Conservation (phyloP, 176 grass and related monocot genomes). For the Carex kokanica region DNA sequence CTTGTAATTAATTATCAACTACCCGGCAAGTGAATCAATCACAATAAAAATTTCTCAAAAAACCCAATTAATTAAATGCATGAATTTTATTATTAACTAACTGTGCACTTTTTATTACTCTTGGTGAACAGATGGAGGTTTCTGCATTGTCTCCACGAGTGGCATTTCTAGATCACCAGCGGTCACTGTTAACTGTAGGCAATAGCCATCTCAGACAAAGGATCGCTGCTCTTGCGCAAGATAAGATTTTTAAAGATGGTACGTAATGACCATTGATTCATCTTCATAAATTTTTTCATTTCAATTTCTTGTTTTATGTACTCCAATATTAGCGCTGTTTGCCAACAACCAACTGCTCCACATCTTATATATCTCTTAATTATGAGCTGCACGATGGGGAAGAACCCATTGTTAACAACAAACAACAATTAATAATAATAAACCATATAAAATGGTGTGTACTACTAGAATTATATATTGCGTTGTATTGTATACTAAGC, state of each 20-base stretch:
- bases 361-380: neutral
- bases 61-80: neutral
- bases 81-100: neutral
- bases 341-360: neutral
- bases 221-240: constrained; percentile 84
- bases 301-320: neutral
- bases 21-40: neutral
- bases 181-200: constrained; percentile 76
- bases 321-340: neutral
- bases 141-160: constrained; percentile 83
- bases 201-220: constrained; percentile 98
- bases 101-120: neutral
- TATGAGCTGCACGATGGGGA: neutral
- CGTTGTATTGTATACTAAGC: neutral
- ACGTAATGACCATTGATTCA: neutral
- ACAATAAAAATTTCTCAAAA: neutral
- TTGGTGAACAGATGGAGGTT: constrained; percentile 63
- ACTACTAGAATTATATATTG: neutral
- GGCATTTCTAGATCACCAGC: constrained; percentile 92
- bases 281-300: neutral
- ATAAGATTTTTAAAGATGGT: constrained; percentile 99
- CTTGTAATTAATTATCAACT: neutral
- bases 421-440: neutral
- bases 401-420: neutral
- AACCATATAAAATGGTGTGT: neutral